A percentile compares a stretch with the other conserved stretches of the same genome.
Evolutionary conservation across 2,329 filamentous ascomycete genomes (phyloP).

Genomic region (Penicillium hesseltinei): DNA sequence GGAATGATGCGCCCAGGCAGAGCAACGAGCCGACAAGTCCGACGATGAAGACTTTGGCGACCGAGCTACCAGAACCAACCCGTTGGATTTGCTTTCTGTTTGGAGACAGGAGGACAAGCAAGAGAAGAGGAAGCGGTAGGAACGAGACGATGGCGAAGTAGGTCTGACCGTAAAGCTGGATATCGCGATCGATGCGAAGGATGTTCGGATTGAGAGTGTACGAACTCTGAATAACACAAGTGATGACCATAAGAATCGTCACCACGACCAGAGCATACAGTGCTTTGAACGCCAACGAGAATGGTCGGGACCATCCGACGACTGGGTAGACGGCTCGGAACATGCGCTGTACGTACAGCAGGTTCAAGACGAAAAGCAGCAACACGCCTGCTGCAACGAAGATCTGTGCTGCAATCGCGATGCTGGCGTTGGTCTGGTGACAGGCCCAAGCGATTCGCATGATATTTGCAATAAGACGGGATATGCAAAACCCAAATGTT

Average conservation of each 20-base stretch:
- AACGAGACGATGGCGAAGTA: slow-evolving; percentile 66
- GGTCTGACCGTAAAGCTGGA: slow-evolving; percentile 63
- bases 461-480: slow-evolving; percentile 47
- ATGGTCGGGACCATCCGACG: slow-evolving; percentile 64
- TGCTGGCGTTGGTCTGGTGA: slow-evolving; percentile 41
- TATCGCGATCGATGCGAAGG: slow-evolving; percentile 55
- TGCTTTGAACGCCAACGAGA: slow-evolving; percentile 54
- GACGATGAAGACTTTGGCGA: slow-evolving; percentile 66
- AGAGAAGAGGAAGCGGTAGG: slow-evolving; percentile 60
- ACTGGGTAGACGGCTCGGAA: slow-evolving; percentile 69
- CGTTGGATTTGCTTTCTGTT: slow-evolving; percentile 51
- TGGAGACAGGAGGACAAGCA: slow-evolving; percentile 49
- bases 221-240: slow-evolving; percentile 61
- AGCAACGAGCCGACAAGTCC: slow-evolving; percentile 59
- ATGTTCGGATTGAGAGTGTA: slow-evolving; percentile 60
- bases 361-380: slow-evolving; percentile 73
- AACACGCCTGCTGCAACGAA: slow-evolving; percentile 73
- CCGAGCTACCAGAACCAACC: slow-evolving; percentile 67
- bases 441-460: slow-evolving; percentile 58
- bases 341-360: slow-evolving; percentile 73
- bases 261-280: slow-evolving; percentile 59
- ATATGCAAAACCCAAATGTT: slow-evolving; percentile 52
- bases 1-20: slow-evolving; percentile 67
- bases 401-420: slow-evolving; percentile 62
- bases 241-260: slow-evolving; percentile 66